A percentile compares a stretch with the other conserved stretches of the same genome.
Conservation (phyloP, 2,329 filamentous ascomycete genomes). For the Hypoxylon sp. region DNA sequence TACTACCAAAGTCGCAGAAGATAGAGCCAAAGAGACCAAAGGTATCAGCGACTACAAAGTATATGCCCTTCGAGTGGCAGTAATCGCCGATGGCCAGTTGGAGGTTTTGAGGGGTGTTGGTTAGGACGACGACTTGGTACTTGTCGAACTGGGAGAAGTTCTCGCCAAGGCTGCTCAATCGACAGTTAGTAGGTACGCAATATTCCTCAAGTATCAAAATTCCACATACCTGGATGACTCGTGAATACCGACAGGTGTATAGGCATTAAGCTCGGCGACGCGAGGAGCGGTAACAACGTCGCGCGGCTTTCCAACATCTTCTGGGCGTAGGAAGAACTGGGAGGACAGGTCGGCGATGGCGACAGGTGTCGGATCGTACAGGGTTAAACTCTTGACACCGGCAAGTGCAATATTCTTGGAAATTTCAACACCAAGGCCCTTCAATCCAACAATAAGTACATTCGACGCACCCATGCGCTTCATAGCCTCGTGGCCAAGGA, state of each 20-base stretch:
- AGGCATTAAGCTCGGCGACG: conserved; percentile 95
- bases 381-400: conserved; percentile 95
- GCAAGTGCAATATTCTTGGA: conserved; percentile 99
- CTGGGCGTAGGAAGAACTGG: conserved; percentile 93
- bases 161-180: conserved; percentile 73
- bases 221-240: conserved; percentile 66
- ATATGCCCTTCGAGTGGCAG: conserved; percentile 94
- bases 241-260: conserved; percentile 90
- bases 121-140: conserved; percentile 94
- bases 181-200: conserved; percentile 35
- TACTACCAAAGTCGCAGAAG: conserved; percentile 97
- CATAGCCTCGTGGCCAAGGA: conserved; percentile 86
- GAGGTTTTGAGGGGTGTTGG: conserved; percentile 82
- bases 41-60: conserved; percentile 87
- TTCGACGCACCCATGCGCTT: conserved; percentile 99
- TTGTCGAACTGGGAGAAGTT: conserved; percentile 87
- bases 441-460: conserved; percentile 90
- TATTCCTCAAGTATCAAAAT: conserved; percentile 4
- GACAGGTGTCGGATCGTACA: conserved; percentile 90
- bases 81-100: conserved; percentile 91
- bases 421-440: conserved; percentile 96
- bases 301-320: conserved; percentile 93
- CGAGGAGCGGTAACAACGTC: conserved; percentile 89
- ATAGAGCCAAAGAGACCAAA: conserved; percentile 95
- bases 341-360: conserved; percentile 91